phyloP scores from a whole-genome alignment of 2,329 filamentous ascomycete genomes.

The Colletotrichum gigasporum region DNA sequence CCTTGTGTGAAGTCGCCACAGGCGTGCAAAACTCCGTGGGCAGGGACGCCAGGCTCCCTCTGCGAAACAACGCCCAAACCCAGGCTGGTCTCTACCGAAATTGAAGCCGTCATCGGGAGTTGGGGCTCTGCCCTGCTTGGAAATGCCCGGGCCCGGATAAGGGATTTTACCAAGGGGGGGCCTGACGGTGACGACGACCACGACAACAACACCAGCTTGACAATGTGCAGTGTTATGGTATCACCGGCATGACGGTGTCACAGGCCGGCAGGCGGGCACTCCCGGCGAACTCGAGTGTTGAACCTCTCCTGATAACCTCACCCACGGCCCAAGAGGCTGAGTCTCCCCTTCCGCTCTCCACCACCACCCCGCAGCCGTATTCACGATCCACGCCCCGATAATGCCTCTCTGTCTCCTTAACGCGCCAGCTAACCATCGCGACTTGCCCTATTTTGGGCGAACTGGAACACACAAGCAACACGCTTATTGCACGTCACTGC shows the following conservation, averaged over 20 bases:
- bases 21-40: not conserved
- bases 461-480: not conserved
- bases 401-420: constrained; percentile 15
- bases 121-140: constrained; percentile 12
- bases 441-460: constrained; percentile 7
- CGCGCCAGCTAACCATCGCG: not conserved
- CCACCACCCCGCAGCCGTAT: constrained; percentile 3
- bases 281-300: not conserved
- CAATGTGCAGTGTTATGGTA: not conserved
- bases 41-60: not conserved
- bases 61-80: constrained; percentile 4
- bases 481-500: not conserved
- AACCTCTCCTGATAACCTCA: constrained; percentile 20
- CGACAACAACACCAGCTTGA: not conserved
- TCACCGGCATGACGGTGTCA: not conserved
- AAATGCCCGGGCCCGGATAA: not conserved
- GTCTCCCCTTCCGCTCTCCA: constrained; percentile 9
- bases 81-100: constrained; percentile 8
- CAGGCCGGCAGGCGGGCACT: not conserved
- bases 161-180: not conserved
- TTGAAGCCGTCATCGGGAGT: constrained; percentile 13
- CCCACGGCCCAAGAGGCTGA: constrained; percentile 6
- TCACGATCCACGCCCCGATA: constrained; percentile 14
- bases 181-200: constrained; percentile 11
- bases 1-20: not conserved